phyloP scores from a whole-genome alignment of 2,329 filamentous ascomycete species.

The Neofusicoccum laricinum region DNA sequence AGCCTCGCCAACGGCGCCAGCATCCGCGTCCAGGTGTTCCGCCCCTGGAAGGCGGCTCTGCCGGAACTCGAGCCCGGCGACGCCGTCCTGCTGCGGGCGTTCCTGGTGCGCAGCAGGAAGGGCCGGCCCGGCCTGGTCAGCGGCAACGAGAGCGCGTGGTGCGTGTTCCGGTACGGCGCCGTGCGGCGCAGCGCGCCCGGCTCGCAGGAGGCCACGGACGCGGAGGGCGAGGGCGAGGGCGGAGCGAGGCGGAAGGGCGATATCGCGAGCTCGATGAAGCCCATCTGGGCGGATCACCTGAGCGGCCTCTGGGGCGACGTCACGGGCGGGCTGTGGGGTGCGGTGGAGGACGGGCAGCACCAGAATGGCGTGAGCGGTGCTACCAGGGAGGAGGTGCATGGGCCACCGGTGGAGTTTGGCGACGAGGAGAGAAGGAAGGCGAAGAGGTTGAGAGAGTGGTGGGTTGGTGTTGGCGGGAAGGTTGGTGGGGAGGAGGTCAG shows the following conservation, averaged over 20 bases:
- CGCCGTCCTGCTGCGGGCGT: conserved; percentile 42
- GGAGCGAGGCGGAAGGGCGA: background rate
- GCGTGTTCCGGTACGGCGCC: conserved; percentile 42
- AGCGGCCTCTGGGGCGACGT: conserved; percentile 16
- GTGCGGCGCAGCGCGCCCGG: background rate
- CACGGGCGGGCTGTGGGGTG: too few relatives aligned
- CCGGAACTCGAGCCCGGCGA: conserved; percentile 43
- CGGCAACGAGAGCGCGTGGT: conserved; percentile 45
- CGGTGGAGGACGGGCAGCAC: background rate
- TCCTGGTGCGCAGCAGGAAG: conserved; percentile 42
- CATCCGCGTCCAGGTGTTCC: conserved; percentile 40
- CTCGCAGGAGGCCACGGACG: background rate
- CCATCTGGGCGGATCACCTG: conserved; percentile 27
- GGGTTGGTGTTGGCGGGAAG: conserved; percentile 17
- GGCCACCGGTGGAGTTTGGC: conserved; percentile 46
- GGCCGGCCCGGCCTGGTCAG: conserved; percentile 36
- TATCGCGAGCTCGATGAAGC: conserved; percentile 19
- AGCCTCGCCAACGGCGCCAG: conserved; percentile 18
- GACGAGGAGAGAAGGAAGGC: conserved; percentile 44
- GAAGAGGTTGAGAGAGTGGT: conserved; percentile 42
- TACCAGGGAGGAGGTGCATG: conserved; percentile 43
- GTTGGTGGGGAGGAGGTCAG: background rate
- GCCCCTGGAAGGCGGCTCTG: conserved; percentile 41
- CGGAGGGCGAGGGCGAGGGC: background rate
- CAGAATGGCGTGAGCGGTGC: conserved; percentile 11